Percentiles rank a stretch among this genome's conserved stretches.
phyloP scores from a whole-genome alignment of 2,329 filamentous ascomycete genomes.

The Coniochaeta pulveracea region DNA sequence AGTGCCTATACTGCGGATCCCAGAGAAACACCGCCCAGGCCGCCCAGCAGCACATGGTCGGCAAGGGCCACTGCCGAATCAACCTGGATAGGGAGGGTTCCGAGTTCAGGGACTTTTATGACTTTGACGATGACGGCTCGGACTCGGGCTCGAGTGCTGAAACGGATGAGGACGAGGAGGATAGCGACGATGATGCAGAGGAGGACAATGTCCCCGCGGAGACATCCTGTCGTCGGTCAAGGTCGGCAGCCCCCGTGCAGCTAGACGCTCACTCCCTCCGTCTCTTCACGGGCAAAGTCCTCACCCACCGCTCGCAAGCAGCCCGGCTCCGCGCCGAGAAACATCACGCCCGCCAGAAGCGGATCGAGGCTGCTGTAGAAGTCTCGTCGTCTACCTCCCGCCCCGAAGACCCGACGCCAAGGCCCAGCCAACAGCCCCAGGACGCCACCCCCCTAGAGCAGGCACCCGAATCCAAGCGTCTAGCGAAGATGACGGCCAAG shows the following conservation, averaged over 20 bases:
- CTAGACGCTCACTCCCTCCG: slow-evolving; percentile 18
- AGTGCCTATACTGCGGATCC: slow-evolving; percentile 39
- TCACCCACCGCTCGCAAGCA: too few species aligned
- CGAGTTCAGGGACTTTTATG: slow-evolving; percentile 30
- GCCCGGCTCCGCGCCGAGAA: too few species aligned
- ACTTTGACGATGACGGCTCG: slow-evolving; percentile 15
- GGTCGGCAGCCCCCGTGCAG: slow-evolving; percentile 4
- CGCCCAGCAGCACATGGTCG: slow-evolving; percentile 38
- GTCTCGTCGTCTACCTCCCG: slow-evolving; percentile 2
- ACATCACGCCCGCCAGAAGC: too few species aligned
- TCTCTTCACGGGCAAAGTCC: slow-evolving; percentile 9
- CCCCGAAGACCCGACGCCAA: not conserved
- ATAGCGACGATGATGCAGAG: not conserved
- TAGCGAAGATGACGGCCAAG: slow-evolving; percentile 6
- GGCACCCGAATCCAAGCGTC: slow-evolving; percentile 4
- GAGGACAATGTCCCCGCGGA: too few species aligned
- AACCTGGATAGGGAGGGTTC: slow-evolving; percentile 21
- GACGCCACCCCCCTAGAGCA: not conserved
- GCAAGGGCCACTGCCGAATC: slow-evolving; percentile 34
- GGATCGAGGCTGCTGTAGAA: too few species aligned
- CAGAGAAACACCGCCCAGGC: slow-evolving; percentile 28
- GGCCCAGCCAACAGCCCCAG: not conserved
- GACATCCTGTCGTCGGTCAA: not conserved
- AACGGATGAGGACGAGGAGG: slow-evolving; percentile 5
- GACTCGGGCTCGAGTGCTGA: too few species aligned